Base-by-base conservation (phyloP, 2,329 filamentous ascomycete genomes). In the Colletotrichum liaoningense region DNA sequence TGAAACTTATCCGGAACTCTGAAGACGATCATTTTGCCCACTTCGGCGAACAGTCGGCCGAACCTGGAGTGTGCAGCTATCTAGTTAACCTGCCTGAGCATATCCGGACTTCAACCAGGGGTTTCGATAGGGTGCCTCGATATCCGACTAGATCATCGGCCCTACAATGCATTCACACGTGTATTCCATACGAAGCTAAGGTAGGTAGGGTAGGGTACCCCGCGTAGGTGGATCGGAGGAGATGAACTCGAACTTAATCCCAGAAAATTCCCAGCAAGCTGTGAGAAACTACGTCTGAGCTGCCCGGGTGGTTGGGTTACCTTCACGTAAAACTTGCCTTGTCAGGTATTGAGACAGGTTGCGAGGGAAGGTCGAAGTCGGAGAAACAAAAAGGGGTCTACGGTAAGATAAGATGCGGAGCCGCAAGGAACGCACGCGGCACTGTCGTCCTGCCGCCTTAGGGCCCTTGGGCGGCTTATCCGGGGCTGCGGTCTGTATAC, bases 181-280 rank as follows among this genome's bases (percentile, higher is more conserved):
- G 42, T 49, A 49, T 42, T 42, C 38, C 16, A 6, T 42, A 42
- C 38, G 14, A 42, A 42, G 38, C 14, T 42, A 42, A 42, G 38
- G 38, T 42, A 42, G 6, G 38, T 9, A 49, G 33, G 42, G 70
- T 35, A 28, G 46, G 54, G 59, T 46, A 59, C 66, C 59, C 70
- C 59, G 66, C 66, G 56, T 33, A 42, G 38, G 42, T 26, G 26
- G 49, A 38, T 19, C 12, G 5, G 14, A 11, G 12, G 22, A 5
- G 5, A 11, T 24, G 24, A 56, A 56, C 1, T 9, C 9, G 42
- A n/a, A 49, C 42, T n/a, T 22, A 49, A 49, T 49, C 16, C 42
- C 42, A 22, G 19, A 42, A 42, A 42, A 22, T 49, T 49, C 19
- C 42, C 19, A n/a, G 19, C 42, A 22, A 49, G 38, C 42, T 22